Evolutionary conservation across 768 basidiomycete species (phyloP), one percentile per base, ranked within the genome.

Genomic region (Pilatotrama ljubarskyi): DNA sequence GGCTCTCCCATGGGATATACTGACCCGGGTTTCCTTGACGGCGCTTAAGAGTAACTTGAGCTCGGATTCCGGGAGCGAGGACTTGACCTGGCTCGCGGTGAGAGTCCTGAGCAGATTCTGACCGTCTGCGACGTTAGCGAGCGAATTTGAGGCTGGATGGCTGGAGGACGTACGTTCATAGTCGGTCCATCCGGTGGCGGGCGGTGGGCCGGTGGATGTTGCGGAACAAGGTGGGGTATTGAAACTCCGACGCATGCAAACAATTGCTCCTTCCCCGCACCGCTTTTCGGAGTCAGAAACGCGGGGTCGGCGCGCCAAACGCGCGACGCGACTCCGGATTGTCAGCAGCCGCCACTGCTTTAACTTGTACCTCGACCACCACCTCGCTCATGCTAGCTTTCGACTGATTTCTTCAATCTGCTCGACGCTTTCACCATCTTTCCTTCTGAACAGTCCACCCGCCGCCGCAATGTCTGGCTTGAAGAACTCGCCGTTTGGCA

Each of bases 81-180:
- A 75, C 74, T 84, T 86, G 69, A 86, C 80, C 65, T 85, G 86
- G 72, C 87, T 87, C 72, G 86, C 85, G 41, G 92, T 89, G 70
- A 97, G 83, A 53, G 91, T 91, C 77, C 89, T 84, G 48, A 96
- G 82, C 73, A 97, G 88, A 77, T 96, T 93, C 95, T 96, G 60
- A 10, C 25, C 5, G 58, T 64, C 36, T 60, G 65, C 42, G 50
- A 24, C 32, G 42, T 62, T 64, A 50, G 54, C 41, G 57, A 44
- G n/a, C 25, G 35, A 26, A 24, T 53, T 35, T 55, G 35, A 64
- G 65, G 74, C 67, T 74, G 74, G 70, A 68, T 69, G 59, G 63
- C 58, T 37, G 29, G 35, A 38, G 13, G 55, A 55, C 76, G 51
- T 64, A 77, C 76, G 67, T 77, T 77, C 76, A 77, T 77, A 65